phyloP scores from a whole-genome alignment of 2,329 filamentous ascomycete species.

The Trichoderma hamatum region DNA sequence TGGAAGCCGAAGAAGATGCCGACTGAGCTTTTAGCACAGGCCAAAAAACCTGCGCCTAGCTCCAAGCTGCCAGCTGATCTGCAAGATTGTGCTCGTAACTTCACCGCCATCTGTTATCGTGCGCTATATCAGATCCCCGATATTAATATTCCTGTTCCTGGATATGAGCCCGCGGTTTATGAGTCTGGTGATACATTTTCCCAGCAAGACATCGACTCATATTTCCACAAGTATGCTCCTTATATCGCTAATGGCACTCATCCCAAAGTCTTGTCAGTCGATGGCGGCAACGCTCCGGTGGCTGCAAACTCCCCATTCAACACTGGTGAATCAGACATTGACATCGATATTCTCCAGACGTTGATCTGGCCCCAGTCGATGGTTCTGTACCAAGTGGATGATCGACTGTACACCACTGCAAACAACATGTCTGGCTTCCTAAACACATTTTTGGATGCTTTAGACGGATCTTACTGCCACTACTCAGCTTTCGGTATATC shows the following conservation, averaged over 20 bases:
- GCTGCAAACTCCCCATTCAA: slow-evolving; percentile 29
- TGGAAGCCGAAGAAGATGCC: slow-evolving; percentile 23
- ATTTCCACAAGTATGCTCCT: slow-evolving; percentile 48
- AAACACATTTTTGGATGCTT: slow-evolving; percentile 50
- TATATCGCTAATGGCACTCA: slow-evolving; percentile 46
- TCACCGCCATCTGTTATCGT: slow-evolving; percentile 59
- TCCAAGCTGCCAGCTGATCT: slow-evolving; percentile 20
- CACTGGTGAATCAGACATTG: slow-evolving; percentile 54
- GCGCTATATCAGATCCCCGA: slow-evolving; percentile 47
- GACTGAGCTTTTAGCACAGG: neutral
- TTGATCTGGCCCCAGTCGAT: slow-evolving; percentile 56
- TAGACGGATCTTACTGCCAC: slow-evolving; percentile 57
- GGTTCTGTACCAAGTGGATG: slow-evolving; percentile 51
- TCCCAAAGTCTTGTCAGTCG: slow-evolving; percentile 49
- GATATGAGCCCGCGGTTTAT: slow-evolving; percentile 55
- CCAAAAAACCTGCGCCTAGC: neutral
- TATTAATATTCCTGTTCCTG: slow-evolving; percentile 54
- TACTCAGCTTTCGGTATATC: slow-evolving; percentile 46
- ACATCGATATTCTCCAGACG: slow-evolving; percentile 52
- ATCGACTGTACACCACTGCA: slow-evolving; percentile 48
- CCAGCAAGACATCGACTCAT: slow-evolving; percentile 50
- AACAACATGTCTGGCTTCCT: slow-evolving; percentile 46
- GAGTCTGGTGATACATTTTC: slow-evolving; percentile 55
- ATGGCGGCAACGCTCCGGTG: slow-evolving; percentile 50
- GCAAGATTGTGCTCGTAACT: slow-evolving; percentile 52